Percentiles rank a stretch among this genome's conserved stretches.
Conservation (phyloP, 257 asterid species). For the Forsythia viridissima region DNA sequence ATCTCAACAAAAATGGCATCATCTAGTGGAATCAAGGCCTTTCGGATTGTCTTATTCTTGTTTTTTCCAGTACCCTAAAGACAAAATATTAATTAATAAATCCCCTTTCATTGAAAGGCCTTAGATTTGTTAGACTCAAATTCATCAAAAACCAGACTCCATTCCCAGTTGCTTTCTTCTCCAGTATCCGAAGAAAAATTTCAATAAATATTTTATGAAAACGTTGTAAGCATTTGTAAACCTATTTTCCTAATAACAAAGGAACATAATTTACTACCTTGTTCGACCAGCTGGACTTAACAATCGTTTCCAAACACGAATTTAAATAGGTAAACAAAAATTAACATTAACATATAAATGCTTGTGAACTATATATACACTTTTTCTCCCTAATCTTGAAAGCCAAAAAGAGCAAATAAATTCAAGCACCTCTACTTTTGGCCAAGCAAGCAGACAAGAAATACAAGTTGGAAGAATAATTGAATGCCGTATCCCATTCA, state of each 20-base stretch:
- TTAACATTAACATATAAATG: not conserved
- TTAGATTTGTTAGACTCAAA: not conserved
- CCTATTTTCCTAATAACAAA: not conserved
- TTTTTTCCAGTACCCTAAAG: not conserved
- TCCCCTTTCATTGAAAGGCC: not conserved
- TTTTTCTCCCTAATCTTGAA: not conserved
- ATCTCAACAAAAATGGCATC: not conserved
- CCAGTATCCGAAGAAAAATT: not conserved
- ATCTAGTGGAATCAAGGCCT: not conserved
- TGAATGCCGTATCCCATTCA: constrained; percentile 75
- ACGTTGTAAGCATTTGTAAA: not conserved
- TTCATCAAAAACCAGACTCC: not conserved
- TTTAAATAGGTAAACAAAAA: not conserved
- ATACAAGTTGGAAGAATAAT: constrained; percentile 56
- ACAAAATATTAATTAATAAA: too few species aligned
- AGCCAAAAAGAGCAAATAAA: not conserved
- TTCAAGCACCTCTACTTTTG: constrained; percentile 46
- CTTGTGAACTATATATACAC: not conserved
- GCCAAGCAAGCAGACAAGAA: constrained; percentile 68
- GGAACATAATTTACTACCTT: not conserved
- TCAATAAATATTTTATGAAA: not conserved
- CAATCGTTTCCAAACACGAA: not conserved
- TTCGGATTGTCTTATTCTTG: not conserved
- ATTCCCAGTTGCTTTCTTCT: not conserved
- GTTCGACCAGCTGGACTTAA: not conserved